These are phyloP conservation scores for Balamuthia mandrillaris DNA, from an alignment of 208 protist genomes.

Conservation along the genomic window DNA sequence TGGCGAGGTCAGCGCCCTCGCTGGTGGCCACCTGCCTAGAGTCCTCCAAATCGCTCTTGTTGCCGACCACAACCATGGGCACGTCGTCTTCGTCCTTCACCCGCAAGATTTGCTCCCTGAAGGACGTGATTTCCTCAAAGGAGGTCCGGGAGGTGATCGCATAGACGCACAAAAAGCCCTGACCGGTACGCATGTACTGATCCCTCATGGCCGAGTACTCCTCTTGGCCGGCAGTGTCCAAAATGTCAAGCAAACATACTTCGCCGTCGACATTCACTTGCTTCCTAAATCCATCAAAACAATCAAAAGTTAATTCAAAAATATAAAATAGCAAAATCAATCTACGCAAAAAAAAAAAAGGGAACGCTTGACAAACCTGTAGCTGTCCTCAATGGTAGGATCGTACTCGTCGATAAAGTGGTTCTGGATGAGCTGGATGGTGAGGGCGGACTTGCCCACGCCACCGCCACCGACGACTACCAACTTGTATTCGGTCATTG, in stretches of 20 bases:
- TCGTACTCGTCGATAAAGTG: constrained; percentile 72
- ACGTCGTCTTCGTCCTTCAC: constrained; percentile 66
- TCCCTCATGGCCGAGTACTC: constrained; percentile 74
- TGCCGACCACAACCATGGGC: constrained; percentile 65
- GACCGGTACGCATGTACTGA: constrained; percentile 55
- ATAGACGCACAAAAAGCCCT: constrained; percentile 70
- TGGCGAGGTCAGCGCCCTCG: constrained; percentile 64
- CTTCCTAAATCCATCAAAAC: constrained; percentile 59
- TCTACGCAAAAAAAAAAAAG: too few relatives aligned
- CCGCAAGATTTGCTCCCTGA: constrained; percentile 67
- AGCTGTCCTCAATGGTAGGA: constrained; percentile 59
- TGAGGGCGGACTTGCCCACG: constrained; percentile 79
- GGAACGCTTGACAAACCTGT: too few relatives aligned
- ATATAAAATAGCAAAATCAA: too few relatives aligned
- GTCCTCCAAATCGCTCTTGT: constrained; percentile 74
- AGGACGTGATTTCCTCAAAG: constrained; percentile 61
- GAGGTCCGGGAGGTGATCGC: constrained; percentile 51
- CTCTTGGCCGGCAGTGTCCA: constrained; percentile 72
- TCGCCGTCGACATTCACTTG: constrained; percentile 48
- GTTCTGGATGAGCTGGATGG: constrained; percentile 71
- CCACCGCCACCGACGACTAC: constrained; percentile 50
- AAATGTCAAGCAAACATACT: constrained; percentile 64
- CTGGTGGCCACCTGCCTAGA: constrained; percentile 56
- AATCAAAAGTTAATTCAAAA: too few relatives aligned
- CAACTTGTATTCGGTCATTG: constrained; percentile 40